Base-by-base conservation (phyloP, 108 stramenopile species). In the Cyclotella baltica region DNA sequence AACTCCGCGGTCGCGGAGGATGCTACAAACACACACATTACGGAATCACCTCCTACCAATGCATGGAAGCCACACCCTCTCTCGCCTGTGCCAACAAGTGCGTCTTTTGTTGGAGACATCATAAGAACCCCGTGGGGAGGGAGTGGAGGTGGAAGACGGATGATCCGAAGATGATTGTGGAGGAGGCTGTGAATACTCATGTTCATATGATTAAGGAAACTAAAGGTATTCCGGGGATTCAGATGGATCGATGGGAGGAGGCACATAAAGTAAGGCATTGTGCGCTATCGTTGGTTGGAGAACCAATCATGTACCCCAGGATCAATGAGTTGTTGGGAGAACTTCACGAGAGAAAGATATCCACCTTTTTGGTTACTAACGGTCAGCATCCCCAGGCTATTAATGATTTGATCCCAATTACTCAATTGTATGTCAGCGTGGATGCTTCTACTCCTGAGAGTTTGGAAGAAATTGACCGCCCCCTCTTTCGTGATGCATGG, bases 21-120 rank as follows among this genome's bases (percentile, higher is more conserved):
- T 98, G 97, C 70, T 98, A 98, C 90, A 98, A 98, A 69, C 98
- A 98, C 82, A 97, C 94, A 28, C 96, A 95, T 72, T 98, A 98
- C 65, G 98, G 97, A 0, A 98, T 98, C 70, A 97, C 96, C 6
- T 86, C 84, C 20, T 98, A 98, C 74, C 97, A 98, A 80, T 98
- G 97, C 80, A 98, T 98, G 97, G 98, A 98, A 77, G 95, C 96
- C 10, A 98, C 98, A 10, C 96, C 97, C 18, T 86, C 85, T 59
- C 67, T 98, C 48, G 96, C 97, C 19, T 99, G 98, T 85, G 98
- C 97, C 52, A 98, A 98, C 85, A 98, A 97, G 81, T 99, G 98
- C 83, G 96, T 96, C 35, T 99, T 99, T 86, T 99, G 98, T 85
- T 99, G 98, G 98, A 70, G 98, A 55, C 98, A 99, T 79, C 96